Evolutionary conservation across 2,329 filamentous ascomycete genomes (phyloP), one percentile per base, ranked within the genome.

Genomic region (Calonectria montana): DNA sequence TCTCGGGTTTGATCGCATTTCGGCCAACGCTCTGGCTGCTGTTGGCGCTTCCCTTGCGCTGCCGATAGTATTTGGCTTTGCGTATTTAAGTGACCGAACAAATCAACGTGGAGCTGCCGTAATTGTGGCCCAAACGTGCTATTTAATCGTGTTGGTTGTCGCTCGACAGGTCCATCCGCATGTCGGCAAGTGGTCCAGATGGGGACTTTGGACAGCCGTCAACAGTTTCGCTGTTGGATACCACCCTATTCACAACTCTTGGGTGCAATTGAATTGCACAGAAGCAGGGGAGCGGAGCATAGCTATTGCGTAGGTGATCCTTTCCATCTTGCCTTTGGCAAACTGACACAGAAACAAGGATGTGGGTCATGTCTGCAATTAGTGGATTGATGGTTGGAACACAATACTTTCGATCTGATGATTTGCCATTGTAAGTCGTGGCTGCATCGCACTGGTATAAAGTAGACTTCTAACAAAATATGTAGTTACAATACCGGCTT

Each of bases 201-300:
- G 66, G 66, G 66, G 66, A 1, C 53, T 72, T 6, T 88, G 87
- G 87, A 89, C 87, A 3, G 80, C 81, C 0, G 82, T 88, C 16
- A 88, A 88, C 77, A 81, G 80, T 0, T 84, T 88, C 43, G 86
- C 87, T 0, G 87, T 88, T 2, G 85, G 87, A 0, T 89, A 88
- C 73, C 87, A 89, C 74, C 87, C 87, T 0, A 81, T 87, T 1
- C 86, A 88, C 68, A 89, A 88, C 76, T 83, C 85, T 0, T 89
- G 87, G 87, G 81, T 88, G 13, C 86, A 88, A 73, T 76, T 88
- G 9, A 89, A 89, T 74, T 88, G 86, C 74, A 79, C 79, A 7
- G 84, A 84, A 31, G 77, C 84, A 0, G 78, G 83, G 1, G 87
- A 88, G 75, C 78, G 86, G 55, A 88, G 86, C 70, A 86, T 88